Base-by-base conservation (phyloP, 1,139 yeast species). In the Kodamaea fungicola region DNA sequence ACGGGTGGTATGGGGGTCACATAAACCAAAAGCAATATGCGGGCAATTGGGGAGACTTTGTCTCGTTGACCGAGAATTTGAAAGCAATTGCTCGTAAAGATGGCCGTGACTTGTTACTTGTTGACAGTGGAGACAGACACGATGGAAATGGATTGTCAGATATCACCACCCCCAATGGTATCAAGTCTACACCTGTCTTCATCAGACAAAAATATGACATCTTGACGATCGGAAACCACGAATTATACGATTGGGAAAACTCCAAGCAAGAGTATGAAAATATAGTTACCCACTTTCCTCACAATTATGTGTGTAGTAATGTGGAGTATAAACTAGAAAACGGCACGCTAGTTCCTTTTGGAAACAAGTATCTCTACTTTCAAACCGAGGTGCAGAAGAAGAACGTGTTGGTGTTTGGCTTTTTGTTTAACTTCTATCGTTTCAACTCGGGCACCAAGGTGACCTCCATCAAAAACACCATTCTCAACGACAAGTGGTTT, bases 1-100 rank as follows among this genome's bases (percentile, higher is more conserved):
- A 92, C 57, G 94, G 92, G 0, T 92, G 97, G 97, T 77, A 84
- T 43, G 79, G 90, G 4, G 97, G 97, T 0, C 97, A 90, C 61
- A 48, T 76, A 29, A 78, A 80, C 46, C 96, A 89, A 57, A 71
- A 74, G 22, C 77, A 75, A 42, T 92, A 83, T 57, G 74, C 82
- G 32, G 95, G 87, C 7, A 86, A 88, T 55, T 92, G 96, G 96
- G 98, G 97, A 7, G 96, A 92, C 53, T 87, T 85, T 46, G 56
- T 85, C 3, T 81, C 94, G 0, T 89, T 92, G 51, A 62, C 78
- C 1, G 49, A 59, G 9, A 78, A 76, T 38, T 57, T 87, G 55
- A 62, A 66, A 30, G 51, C 51, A 0, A 54, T 61, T 19, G 78
- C 88, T 0, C 67, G 66, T 25, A 51, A 51, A 0, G 49, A 61